Evolutionary conservation across 2,329 filamentous ascomycete species (phyloP), one percentile per base, ranked within the genome.

Genomic region (Aspergillus costaricaensis): DNA sequence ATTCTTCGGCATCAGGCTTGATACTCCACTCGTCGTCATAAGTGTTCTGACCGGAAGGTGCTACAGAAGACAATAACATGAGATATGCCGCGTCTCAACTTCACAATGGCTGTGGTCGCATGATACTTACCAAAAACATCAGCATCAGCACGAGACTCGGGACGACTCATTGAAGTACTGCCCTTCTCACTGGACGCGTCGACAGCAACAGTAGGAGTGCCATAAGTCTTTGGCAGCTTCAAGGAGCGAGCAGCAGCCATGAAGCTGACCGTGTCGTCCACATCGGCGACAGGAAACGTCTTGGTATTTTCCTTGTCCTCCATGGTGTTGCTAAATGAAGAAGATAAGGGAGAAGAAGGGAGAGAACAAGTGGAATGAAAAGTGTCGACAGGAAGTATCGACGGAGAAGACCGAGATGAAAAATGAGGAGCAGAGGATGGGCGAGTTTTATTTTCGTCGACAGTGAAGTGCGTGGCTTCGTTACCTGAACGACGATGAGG

Each of bases 241-340:
- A 66, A 59, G 43, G 62, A 58, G 32, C 68, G 66, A 59, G 68
- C 64, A 52, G 67, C 70, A 23, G 65, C 68, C 67, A 73, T 68
- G 43, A 73, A 73, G 54, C 59, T 68, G 58, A 64, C 65, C 6
- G 68, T 67, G 48, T 73, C 69, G 54, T 72, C 67, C 12, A 72
- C 44, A 39, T 68, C 25, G 21, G 69, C 63, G 25, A 65, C 30
- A 15, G 56, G 41, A 54, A 56, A n/a, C 57, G 50, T 53, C 53
- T 56, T 64, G 15, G 23, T 27, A 30, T 30, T 30, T 12, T 39
- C 27, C 39, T 52, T 53, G 30, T 27, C 15, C 9, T 56, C 9
- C n/a, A 23, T 17, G 39, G 38, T 27, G 21, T 15, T 17, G 39
- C n/a, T 7, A 48, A 27, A 21, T 8, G 30, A 44, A 7, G 57